These are phyloP conservation scores for Arthrobotrys conoides DNA, from an alignment of 2,329 filamentous ascomycete species.

Conservation along the genomic window DNA sequence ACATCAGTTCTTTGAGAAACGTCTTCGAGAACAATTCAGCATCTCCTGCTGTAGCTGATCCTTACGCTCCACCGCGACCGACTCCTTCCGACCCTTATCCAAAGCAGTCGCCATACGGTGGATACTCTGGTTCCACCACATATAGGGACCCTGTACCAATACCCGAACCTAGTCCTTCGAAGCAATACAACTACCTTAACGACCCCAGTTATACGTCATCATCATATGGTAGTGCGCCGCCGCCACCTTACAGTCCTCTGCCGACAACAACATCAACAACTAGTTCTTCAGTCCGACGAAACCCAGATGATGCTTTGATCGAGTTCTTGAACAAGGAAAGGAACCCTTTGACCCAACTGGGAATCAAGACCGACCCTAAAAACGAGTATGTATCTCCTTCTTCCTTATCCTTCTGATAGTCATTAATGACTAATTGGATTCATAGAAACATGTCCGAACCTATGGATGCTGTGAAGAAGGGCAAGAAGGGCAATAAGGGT, in stretches of 20 bases:
- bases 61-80: slow-evolving; percentile 42
- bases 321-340: slow-evolving; percentile 53
- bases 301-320: slow-evolving; percentile 46
- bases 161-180: slow-evolving; percentile 36
- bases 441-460: slow-evolving; percentile 50
- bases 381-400: slow-evolving; percentile 20
- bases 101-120: slow-evolving; percentile 40
- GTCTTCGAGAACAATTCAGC: slow-evolving; percentile 31
- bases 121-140: slow-evolving; percentile 20
- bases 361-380: slow-evolving; percentile 48
- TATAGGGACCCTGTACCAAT: slow-evolving; percentile 47
- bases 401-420: neutral
- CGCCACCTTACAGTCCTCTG: slow-evolving; percentile 50
- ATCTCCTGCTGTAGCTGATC: slow-evolving; percentile 38
- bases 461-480: slow-evolving; percentile 41
- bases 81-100: slow-evolving; percentile 55
- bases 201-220: slow-evolving; percentile 28
- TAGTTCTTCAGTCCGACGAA: slow-evolving; percentile 30
- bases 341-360: slow-evolving; percentile 51
- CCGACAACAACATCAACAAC: slow-evolving; percentile 23
- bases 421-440: neutral
- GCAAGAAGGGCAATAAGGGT: slow-evolving; percentile 11
- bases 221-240: slow-evolving; percentile 54
- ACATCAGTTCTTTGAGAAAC: slow-evolving; percentile 16
- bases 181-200: slow-evolving; percentile 52